A percentile compares a stretch with the other conserved stretches of the same genome.
phyloP scores from a whole-genome alignment of 1,139 yeast species.

The Zygotorulaspora mrakii region DNA sequence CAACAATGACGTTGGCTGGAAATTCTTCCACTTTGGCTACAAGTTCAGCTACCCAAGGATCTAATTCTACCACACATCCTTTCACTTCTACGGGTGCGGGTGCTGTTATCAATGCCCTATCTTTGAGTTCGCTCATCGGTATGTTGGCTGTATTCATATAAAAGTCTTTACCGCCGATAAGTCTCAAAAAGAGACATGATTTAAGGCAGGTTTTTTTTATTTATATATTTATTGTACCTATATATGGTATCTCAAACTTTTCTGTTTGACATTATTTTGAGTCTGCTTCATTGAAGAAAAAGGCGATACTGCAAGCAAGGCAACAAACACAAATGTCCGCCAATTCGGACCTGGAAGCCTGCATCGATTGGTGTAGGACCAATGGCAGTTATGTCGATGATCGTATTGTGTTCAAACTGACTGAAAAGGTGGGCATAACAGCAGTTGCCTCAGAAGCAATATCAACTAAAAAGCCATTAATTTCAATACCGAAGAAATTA shows the following conservation, averaged over 20 bases:
- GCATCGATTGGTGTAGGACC: constrained; percentile 49
- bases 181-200: too few species aligned
- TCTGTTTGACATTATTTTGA: too few species aligned
- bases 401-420: constrained; percentile 34
- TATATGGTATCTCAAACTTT: too few species aligned
- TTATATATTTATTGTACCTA: too few species aligned
- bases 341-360: not conserved
- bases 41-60: constrained; percentile 1
- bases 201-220: too few species aligned
- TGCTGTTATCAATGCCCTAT: constrained; percentile 3
- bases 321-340: not conserved
- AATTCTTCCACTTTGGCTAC: constrained; percentile 1
- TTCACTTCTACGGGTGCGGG: not conserved
- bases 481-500: constrained; percentile 42
- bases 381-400: constrained; percentile 47
- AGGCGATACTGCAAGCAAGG: too few species aligned
- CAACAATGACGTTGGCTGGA: constrained; percentile 3
- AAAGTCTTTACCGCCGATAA: not conserved
- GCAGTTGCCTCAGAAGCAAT: constrained; percentile 36
- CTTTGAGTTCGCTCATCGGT: constrained; percentile 4
- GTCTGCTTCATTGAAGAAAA: too few species aligned
- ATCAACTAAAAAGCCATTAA: constrained; percentile 22
- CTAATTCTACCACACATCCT: not conserved
- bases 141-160: not conserved
- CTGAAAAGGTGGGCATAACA: constrained; percentile 40